phyloP scores from a whole-genome alignment of 2,329 filamentous ascomycete species.

The Diaporthe caulivora region DNA sequence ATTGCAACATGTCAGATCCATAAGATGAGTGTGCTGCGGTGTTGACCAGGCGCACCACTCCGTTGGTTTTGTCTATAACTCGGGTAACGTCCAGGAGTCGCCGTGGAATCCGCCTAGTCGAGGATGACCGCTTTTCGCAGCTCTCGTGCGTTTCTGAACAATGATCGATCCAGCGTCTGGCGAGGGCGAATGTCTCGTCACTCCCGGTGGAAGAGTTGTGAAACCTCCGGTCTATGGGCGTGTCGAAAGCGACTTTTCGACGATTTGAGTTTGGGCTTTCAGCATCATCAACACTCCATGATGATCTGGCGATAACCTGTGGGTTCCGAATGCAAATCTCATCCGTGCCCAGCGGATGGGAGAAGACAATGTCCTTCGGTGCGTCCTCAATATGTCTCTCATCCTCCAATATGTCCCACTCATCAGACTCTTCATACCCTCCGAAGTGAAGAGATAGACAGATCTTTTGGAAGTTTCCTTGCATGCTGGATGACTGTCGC shows the following conservation, averaged over 20 bases:
- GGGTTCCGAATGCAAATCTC: slow-evolving; percentile 17
- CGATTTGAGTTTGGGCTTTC: background rate
- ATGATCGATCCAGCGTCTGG: background rate
- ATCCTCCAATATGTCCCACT: slow-evolving; percentile 27
- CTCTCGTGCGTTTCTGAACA: background rate
- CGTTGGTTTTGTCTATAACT: background rate
- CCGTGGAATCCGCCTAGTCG: background rate
- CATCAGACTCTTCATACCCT: background rate
- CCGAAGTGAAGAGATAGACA: background rate
- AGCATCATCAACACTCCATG: background rate
- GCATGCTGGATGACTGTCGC: background rate
- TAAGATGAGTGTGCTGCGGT: background rate
- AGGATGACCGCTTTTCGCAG: background rate
- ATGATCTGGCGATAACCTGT: background rate
- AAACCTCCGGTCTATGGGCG: background rate
- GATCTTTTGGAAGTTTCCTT: background rate
- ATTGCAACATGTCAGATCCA: background rate
- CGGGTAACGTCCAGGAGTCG: background rate
- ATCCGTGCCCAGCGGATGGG: slow-evolving; percentile 6
- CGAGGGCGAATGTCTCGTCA: background rate
- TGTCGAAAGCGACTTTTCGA: background rate
- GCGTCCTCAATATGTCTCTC: slow-evolving; percentile 11
- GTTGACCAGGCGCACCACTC: background rate
- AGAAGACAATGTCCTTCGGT: background rate
- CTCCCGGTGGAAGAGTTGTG: background rate